These are phyloP conservation scores for Fusarium temperatum DNA, from an alignment of 2,329 filamentous ascomycete species.

Conservation along the genomic window DNA sequence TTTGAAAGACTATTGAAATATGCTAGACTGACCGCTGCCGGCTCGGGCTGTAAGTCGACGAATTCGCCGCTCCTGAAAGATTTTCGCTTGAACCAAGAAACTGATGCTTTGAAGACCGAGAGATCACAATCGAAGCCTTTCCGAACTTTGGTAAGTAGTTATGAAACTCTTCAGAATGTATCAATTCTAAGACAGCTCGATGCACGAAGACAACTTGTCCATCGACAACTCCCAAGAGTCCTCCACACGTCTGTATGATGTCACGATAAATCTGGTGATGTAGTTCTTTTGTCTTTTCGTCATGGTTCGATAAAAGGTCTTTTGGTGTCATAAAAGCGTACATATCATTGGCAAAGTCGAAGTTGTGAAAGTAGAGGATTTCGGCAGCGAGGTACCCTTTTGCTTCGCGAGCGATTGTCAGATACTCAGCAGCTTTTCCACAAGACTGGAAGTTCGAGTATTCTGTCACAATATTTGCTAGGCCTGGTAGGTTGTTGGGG, in stretches of 20 bases:
- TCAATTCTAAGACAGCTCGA: background rate
- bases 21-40: background rate
- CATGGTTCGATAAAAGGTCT: background rate
- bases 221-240: background rate
- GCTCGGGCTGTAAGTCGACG: background rate
- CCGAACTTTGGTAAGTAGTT: background rate
- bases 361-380: conserved; percentile 5
- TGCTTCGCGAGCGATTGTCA: conserved; percentile 4
- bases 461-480: conserved; percentile 12
- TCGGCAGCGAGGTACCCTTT: background rate
- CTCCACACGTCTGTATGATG: background rate
- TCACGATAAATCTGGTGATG: background rate
- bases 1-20: background rate
- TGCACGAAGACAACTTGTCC: background rate
- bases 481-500: conserved; percentile 7
- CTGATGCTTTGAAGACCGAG: background rate
- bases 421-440: background rate
- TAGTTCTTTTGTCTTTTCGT: background rate
- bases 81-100: background rate
- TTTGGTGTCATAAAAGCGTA: background rate
- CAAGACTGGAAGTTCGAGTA: background rate
- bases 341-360: background rate
- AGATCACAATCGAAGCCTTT: background rate
- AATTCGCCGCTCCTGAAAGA: background rate
- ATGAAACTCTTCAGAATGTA: background rate